Evolutionary conservation across 768 basidiomycete species (phyloP), one percentile per base, ranked within the genome.

Genomic region (Mycena rebaudengoi): DNA sequence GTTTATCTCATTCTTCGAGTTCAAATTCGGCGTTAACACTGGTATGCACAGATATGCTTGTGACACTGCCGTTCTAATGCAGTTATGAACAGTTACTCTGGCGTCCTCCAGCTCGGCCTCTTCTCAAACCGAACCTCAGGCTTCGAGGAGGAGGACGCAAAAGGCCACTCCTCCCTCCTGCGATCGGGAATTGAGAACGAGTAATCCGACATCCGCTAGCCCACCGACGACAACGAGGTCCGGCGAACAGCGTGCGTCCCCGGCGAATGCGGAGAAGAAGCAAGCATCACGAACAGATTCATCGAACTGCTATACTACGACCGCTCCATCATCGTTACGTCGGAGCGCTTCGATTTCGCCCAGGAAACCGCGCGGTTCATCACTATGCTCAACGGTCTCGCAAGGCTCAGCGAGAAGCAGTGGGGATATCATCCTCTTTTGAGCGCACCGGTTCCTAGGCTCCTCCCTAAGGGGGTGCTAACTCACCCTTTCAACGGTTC

Each of bases 271-370:
- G 35, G 10, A 18, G 18, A 18, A 10, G 35, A 37, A 37, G 35
- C 11, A 37, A 37, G 35, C 20, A 40, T 65, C 50, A 43, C 66
- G 21, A 44, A 68, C 63, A 58, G 21, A 7, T 48, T 59, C 30
- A 68, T 73, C 25, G 60, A 70, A 35, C 64, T 70, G 21, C 60
- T 68, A 21, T 58, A 53, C 14, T 50, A 63, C 46, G 57, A 64
- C 48, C 57, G 57, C 33, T 67, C 66, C 25, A 54, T 65, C 32
- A 40, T 65, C 44, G 23, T 67, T 20, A 28, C 28, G 25, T 67
- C 64, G 7, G 10, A 56, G 21, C 64, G 64, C 13, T 35, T 67
- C n/a, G 64, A 65, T 56, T 58, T 64, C 32, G 33, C 64, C 23
- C 30, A 44, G 18, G 20, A 60, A 28, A 21, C 28, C 18, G 10